Evolutionary conservation across 805 yeast species (phyloP), one percentile per base, ranked within the genome.

Genomic region (Zygoascus bituminiphila): DNA sequence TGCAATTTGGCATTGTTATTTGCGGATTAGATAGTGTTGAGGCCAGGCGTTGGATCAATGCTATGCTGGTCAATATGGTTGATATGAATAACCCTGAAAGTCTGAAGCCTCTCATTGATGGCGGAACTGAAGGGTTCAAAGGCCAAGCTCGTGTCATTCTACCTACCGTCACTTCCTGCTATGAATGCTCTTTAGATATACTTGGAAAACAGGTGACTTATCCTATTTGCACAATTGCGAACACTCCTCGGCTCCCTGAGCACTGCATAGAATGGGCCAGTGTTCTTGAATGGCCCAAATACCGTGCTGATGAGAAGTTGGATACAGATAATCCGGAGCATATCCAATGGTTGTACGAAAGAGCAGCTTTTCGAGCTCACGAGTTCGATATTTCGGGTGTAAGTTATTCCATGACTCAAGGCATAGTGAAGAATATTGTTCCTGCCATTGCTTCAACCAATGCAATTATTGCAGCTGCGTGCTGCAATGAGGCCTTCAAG

Each of bases 361-460:
- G 69, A 20, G 79, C 96, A 1, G 47, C 62, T 9, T 57, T 57
- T 14, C 68, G 98, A 48, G 96, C 96, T 0, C 39, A 62, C 0
- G 63, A 72, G 47, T 88, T 81, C 61, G 74, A 76, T 1, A 91
- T 91, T 42, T 50, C 55, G 1, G 89, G 91, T 0, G 86, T 91
- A 9, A 84, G 91, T 0, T 74, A 77, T 50, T 68, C 74, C 44
- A 74, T 85, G 36, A 81, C 93, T 0, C 72, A 86, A 46, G 98
- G 98, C 0, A 94, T 91, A 29, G 86, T 88, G 46, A 91, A 91
- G 63, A 83, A 83, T 58, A 89, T 91, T 51, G 84, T 91, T 8
- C 98, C 98, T 0, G 89, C 96, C 1, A 85, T 89, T 47, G 96
- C 96, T 1, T 82, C 95, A 1, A 89, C 97, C 0, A 91, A 93